These are phyloP conservation scores for Solanum ahanhuiri DNA, from an alignment of 257 asterid genomes.

Conservation along the genomic window DNA sequence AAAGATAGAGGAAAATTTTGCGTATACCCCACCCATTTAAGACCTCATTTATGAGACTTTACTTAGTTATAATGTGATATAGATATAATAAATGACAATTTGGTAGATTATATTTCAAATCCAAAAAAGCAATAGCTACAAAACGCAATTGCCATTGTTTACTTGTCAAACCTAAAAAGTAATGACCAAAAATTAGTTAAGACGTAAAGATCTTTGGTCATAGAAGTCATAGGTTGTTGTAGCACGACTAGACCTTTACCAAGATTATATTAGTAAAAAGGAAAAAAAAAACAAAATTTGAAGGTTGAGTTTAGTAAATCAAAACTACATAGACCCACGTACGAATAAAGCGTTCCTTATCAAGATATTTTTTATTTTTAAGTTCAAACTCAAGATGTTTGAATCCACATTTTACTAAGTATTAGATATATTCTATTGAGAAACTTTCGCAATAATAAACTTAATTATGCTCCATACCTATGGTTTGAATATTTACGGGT, in stretches of 20 bases:
- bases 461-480: too few species aligned
- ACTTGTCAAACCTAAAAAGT: not conserved
- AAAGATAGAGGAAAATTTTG: not conserved
- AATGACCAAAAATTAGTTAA: not conserved
- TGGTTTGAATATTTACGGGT: too few species aligned
- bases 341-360: too few species aligned
- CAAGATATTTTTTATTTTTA: too few species aligned
- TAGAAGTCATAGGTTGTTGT: not conserved
- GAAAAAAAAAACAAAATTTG: not conserved
- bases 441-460: too few species aligned
- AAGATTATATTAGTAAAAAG: not conserved
- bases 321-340: not conserved
- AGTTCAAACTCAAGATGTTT: too few species aligned
- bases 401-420: not conserved
- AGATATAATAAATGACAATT: not conserved
- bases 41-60: not conserved
- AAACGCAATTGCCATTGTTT: not conserved
- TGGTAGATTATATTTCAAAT: not conserved
- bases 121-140: not conserved
- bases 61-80: not conserved
- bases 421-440: not conserved
- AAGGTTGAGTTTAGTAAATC: not conserved
- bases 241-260: not conserved
- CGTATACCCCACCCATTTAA: not conserved
- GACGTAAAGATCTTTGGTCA: not conserved